Evolutionary conservation across 352 stramenopile genomes (phyloP).

Genomic region (Pythium oligandrum): DNA sequence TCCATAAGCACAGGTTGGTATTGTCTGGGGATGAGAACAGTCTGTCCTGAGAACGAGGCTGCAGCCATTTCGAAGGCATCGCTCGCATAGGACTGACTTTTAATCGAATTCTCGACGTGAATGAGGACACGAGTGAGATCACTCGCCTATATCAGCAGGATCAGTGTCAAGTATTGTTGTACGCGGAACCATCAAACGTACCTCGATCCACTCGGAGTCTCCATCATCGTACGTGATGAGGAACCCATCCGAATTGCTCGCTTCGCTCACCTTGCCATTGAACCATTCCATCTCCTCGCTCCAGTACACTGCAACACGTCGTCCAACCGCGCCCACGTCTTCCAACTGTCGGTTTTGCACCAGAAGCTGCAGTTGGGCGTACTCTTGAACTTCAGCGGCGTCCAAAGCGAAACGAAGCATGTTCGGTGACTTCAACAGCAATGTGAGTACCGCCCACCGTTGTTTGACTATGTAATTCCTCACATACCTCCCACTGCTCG

Average conservation of each 20-base stretch:
- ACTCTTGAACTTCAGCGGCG: too few species aligned
- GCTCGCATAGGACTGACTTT: not conserved
- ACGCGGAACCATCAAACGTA: constrained; percentile 5
- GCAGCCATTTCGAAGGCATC: too few species aligned
- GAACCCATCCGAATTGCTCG: constrained; percentile 8
- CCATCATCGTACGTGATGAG: constrained; percentile 46
- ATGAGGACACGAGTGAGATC: not conserved
- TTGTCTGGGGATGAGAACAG: constrained; percentile 25
- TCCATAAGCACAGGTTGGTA: constrained; percentile 23
- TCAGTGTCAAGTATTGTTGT: too few species aligned
- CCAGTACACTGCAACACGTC: constrained; percentile 36
- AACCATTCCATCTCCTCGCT: constrained; percentile 36
- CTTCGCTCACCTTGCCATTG: constrained; percentile 21
- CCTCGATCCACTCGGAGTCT: constrained; percentile 40
- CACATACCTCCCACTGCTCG: constrained; percentile 32
- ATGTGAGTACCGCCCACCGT: too few species aligned
- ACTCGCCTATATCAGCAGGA: too few species aligned
- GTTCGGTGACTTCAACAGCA: too few species aligned
- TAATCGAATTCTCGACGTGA: not conserved
- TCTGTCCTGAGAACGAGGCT: not conserved
- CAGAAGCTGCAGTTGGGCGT: too few species aligned
- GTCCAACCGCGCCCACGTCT: not conserved
- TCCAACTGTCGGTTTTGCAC: too few species aligned
- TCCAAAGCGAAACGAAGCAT: too few species aligned
- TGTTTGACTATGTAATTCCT: too few species aligned